Evolutionary conservation across 2,329 filamentous ascomycete species (phyloP).

Genomic region (Lanzia echinophila): DNA sequence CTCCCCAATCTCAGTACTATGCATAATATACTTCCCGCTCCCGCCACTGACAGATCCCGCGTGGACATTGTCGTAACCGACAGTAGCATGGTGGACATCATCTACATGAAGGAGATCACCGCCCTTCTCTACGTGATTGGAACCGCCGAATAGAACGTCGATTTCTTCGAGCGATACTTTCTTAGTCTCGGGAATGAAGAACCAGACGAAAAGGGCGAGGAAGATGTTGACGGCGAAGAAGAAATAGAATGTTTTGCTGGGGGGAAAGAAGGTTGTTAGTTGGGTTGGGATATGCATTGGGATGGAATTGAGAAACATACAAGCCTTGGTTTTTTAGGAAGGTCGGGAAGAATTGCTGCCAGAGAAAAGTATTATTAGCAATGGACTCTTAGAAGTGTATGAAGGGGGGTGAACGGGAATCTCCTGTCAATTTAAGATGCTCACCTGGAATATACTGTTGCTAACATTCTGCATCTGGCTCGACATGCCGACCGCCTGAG

Average conservation of each 20-base stretch:
- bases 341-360: slow-evolving; percentile 8
- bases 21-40: neutral
- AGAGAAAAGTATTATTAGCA: too few species aligned
- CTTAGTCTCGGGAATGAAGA: slow-evolving; percentile 61
- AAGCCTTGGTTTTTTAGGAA: slow-evolving; percentile 6
- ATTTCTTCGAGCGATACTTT: slow-evolving; percentile 57
- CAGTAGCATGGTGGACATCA: neutral
- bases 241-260: slow-evolving; percentile 42
- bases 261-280: neutral
- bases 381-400: too few species aligned
- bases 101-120: neutral
- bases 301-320: neutral
- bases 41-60: neutral
- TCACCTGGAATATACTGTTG: neutral
- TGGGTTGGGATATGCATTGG: neutral
- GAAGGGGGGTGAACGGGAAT: too few species aligned
- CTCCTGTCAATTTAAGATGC: too few species aligned
- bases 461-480: slow-evolving; percentile 7
- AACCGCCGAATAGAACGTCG: slow-evolving; percentile 50
- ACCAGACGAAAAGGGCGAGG: slow-evolving; percentile 51
- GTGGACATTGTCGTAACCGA: neutral
- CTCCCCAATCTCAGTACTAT: neutral
- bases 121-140: slow-evolving; percentile 2
- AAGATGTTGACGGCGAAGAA: slow-evolving; percentile 47
- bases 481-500: slow-evolving; percentile 62